Evolutionary conservation across 805 yeast genomes (phyloP), one percentile per base, ranked within the genome.

Genomic region (Clavispora asparagi): DNA sequence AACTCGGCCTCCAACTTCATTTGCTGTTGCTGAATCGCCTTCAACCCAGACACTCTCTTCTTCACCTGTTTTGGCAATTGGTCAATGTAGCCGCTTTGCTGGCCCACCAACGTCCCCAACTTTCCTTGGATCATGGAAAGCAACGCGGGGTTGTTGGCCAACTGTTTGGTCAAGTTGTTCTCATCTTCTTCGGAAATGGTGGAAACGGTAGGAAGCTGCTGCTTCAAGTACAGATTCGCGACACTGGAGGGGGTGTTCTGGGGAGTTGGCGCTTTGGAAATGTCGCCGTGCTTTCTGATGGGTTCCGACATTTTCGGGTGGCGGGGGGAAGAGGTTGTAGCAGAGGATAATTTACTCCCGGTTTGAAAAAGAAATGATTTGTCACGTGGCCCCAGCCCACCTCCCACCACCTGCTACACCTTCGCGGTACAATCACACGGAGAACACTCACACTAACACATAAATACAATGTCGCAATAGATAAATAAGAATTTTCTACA

Each of bases 241-340:
- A 85, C 87, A 31, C 92, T 82, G 4, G 98, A 87, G 13, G 99
- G 99, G 1, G 99, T 94, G 76, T 94, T 94, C 64, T 94, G 99
- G 6, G 99, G 99, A 1, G 99, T 94, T 39, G 99, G 99, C 7
- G 99, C 98, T 59, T 83, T 81, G 52, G 92, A 85, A 54, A 87
- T 80, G 63, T 87, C 88, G 62, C 85, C 85, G 53, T 66, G 62
- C 61, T 81, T 81, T 73, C 84, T 86, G 68, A 90, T 90, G 36
- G 96, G 96, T 68, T 85, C 92, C 41, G 92, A 80, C 97, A 90
- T 89, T 31, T 29, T 29, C 7, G 13, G 32, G 32, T 13, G n/a
- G 35, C n/a, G 17, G n/a, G n/a, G 33, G 8, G 35, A 41, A 33
- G 27, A 36, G 25, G 17, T n/a, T n/a, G 40, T 36, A 37, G 32